A percentile compares a stretch with the other conserved stretches of the same genome.
These are phyloP conservation scores for Naganishia randhawae DNA, from an alignment of 768 basidiomycete genomes.

Conservation along the genomic window DNA sequence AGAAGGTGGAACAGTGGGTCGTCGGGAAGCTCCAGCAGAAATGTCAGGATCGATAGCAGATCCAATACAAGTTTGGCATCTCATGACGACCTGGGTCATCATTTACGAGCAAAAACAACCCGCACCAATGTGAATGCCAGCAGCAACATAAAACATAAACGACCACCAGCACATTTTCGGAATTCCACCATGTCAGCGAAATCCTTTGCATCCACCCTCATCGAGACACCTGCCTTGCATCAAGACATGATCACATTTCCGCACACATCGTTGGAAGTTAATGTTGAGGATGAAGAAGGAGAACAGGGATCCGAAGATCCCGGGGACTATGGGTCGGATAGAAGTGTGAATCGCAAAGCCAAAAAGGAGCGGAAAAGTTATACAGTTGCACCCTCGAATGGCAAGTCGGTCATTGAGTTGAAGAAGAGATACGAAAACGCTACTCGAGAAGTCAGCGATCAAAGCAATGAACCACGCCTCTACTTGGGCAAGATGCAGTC, in stretches of 20 bases:
- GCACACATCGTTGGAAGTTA: not conserved
- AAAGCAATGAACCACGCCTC: not conserved
- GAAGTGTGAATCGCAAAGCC: not conserved
- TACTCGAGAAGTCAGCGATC: not conserved
- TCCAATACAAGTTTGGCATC: not conserved
- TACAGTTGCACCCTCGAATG: not conserved
- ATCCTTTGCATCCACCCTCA: not conserved
- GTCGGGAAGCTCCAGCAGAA: not conserved
- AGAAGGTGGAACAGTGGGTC: slow-evolving; percentile 9
- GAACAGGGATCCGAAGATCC: not conserved
- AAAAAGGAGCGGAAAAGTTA: not conserved
- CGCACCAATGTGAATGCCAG: not conserved
- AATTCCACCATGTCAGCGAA: not conserved
- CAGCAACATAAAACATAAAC: not conserved
- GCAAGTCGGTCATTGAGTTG: not conserved
- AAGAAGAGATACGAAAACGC: not conserved
- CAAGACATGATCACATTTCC: not conserved
- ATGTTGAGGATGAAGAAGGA: slow-evolving; percentile 4
- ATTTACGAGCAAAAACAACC: not conserved
- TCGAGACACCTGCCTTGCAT: slow-evolving; percentile 3
- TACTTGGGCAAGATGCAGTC: not conserved
- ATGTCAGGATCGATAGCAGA: not conserved
- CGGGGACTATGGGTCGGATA: not conserved
- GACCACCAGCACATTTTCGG: not conserved
- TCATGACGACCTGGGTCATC: not conserved